Conservation (phyloP, 306 rosid genomes). For the Fragaria vesca region DNA sequence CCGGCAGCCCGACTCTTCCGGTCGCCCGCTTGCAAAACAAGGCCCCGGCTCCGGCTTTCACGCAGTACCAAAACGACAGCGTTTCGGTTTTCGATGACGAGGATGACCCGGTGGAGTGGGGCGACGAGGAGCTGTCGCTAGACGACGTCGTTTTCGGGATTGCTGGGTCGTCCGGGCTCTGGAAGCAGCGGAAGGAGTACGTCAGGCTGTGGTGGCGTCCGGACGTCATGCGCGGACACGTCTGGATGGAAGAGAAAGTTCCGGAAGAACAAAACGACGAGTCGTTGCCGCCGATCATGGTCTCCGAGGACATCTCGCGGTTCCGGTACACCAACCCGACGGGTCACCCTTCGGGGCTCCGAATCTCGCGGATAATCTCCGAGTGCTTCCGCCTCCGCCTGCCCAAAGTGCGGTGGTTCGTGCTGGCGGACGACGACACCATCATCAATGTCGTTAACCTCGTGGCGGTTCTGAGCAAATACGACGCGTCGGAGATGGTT, state of each 20-base stretch:
- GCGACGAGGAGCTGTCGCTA: constrained; percentile 41
- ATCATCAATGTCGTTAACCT: constrained; percentile 66
- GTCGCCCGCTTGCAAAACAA: constrained; percentile 1
- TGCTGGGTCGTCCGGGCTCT: constrained; percentile 71
- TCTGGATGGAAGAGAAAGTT: constrained; percentile 70
- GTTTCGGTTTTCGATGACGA: neutral
- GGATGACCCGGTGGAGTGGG: neutral
- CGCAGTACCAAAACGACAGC: neutral
- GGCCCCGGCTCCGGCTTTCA: neutral
- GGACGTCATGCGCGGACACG: constrained; percentile 66
- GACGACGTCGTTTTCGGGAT: constrained; percentile 67
- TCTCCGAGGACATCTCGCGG: constrained; percentile 65
- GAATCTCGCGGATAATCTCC: constrained; percentile 60
- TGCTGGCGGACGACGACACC: constrained; percentile 79
- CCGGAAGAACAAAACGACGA: constrained; percentile 41
- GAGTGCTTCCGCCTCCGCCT: constrained; percentile 66
- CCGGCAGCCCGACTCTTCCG: constrained; percentile 28
- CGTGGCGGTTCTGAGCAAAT: constrained; percentile 66
- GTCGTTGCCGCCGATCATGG: constrained; percentile 53
- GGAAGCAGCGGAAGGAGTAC: constrained; percentile 66
- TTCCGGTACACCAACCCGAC: constrained; percentile 71
- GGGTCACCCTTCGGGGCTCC: constrained; percentile 79
- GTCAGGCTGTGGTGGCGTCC: constrained; percentile 76
- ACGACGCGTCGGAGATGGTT: constrained; percentile 73
- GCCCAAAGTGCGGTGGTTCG: constrained; percentile 57